phyloP scores from a whole-genome alignment of 495 filamentous ascomycete genomes.

The Xylaria sp. region DNA sequence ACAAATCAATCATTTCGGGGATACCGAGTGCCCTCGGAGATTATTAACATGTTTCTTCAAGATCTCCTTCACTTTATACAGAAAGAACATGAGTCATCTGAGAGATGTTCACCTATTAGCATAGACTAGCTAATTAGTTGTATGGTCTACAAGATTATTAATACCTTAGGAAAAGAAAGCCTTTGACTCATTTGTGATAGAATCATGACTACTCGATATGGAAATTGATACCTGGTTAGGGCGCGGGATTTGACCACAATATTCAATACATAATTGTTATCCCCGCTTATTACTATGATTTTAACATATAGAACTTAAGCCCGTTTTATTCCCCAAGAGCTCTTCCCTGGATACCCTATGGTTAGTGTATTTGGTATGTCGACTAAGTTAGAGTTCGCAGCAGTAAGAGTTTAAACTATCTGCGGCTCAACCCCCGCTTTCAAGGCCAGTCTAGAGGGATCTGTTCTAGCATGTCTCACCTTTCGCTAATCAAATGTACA shows the following conservation, averaged over 20 bases:
- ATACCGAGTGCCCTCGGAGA: neutral
- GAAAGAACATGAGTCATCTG: neutral
- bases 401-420: neutral
- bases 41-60: neutral
- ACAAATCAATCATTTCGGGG: neutral
- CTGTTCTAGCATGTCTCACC: neutral
- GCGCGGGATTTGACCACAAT: neutral
- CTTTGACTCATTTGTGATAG: neutral
- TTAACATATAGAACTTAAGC: too few relatives aligned
- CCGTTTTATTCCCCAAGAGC: neutral
- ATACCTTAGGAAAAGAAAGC: neutral
- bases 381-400: neutral
- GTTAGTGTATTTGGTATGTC: neutral
- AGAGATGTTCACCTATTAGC: neutral
- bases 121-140: neutral
- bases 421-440: too few relatives aligned
- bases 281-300: too few relatives aligned
- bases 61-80: neutral
- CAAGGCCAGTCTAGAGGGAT: neutral
- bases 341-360: neutral
- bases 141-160: neutral
- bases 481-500: neutral
- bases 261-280: too few relatives aligned
- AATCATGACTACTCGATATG: neutral
- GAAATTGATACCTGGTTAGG: neutral